These are phyloP conservation scores for Cucumis sativus DNA, from an alignment of 306 rosid species.

Conservation along the genomic window Cucumber_9930_V3 NC_026660.2:9790001-9790500, in stretches of 20 bases:
- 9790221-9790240: not conserved
- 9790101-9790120: not conserved
- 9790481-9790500: too few relatives aligned
- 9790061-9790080: not conserved
- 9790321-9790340: not conserved
- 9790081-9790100: not conserved
- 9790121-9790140: not conserved
- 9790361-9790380: too few relatives aligned
- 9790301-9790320: not conserved
- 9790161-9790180: not conserved
- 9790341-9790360: not conserved
- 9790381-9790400: too few relatives aligned
- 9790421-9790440: too few relatives aligned
- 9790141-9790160: too few relatives aligned
- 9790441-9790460: too few relatives aligned
- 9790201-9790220: not conserved
- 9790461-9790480: too few relatives aligned
- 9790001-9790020: not conserved
- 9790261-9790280: not conserved
- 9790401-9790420: too few relatives aligned
- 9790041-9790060: not conserved
- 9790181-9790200: not conserved
- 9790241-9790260: not conserved
- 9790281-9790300: not conserved
- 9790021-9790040: not conserved